Evolutionary conservation across 768 basidiomycete species (phyloP).

Genomic region (Tephrocybe rancida): DNA sequence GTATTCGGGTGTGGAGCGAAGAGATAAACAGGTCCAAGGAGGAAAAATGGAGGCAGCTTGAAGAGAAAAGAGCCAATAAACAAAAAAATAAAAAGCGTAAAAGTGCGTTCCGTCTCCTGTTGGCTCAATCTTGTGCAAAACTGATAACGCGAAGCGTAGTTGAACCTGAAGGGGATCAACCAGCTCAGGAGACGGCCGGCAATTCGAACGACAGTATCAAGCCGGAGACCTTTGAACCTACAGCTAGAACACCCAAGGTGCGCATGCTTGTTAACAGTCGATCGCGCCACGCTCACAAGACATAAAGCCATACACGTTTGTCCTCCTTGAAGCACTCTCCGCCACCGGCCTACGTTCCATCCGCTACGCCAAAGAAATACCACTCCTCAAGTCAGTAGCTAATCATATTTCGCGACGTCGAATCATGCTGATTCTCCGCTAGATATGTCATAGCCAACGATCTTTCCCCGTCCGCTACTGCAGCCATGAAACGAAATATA

Average conservation of each 20-base stretch:
- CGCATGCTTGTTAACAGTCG: not conserved
- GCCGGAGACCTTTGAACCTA: not conserved
- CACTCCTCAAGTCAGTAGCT: conserved; percentile 72
- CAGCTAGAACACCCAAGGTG: conserved; percentile 19
- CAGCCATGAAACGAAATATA: conserved; percentile 86
- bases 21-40: conserved; percentile 64
- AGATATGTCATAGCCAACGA: conserved; percentile 97
- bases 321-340: conserved; percentile 90
- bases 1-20: conserved; percentile 89
- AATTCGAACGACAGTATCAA: not conserved
- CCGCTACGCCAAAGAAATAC: conserved; percentile 97
- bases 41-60: conserved; percentile 55
- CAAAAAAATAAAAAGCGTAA: conserved; percentile 44
- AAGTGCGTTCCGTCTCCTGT: conserved; percentile 35
- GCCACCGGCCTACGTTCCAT: conserved; percentile 96
- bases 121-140: not conserved
- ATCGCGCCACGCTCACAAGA: not conserved
- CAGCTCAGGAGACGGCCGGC: not conserved
- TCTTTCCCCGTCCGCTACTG: conserved; percentile 78
- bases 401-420: not conserved
- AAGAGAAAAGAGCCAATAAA: conserved; percentile 50
- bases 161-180: conserved; percentile 6
- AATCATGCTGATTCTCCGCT: conserved; percentile 9
- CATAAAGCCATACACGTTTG: conserved; percentile 58
- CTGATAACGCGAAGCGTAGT: conserved; percentile 7